These are phyloP conservation scores for Rauvolfia tetraphylla DNA, from an alignment of 257 asterid species.

Conservation along the genomic window DNA sequence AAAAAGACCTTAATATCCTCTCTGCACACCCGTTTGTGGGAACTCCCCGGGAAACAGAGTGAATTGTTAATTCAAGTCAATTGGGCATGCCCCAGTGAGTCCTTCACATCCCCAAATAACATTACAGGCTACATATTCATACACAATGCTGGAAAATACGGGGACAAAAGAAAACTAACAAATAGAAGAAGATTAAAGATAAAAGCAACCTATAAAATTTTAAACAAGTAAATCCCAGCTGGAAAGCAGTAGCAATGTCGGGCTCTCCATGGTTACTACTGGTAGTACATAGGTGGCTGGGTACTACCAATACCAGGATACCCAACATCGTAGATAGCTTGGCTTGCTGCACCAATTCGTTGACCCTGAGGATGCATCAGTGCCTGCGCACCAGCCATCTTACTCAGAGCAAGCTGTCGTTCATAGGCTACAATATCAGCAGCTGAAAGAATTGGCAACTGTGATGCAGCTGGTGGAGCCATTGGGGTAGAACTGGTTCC, in stretches of 20 bases:
- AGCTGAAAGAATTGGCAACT: constrained; percentile 49
- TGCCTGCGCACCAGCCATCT: constrained; percentile 56
- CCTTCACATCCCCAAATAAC: constrained; percentile 15
- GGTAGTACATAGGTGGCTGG: constrained; percentile 59
- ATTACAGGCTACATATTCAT: constrained; percentile 25
- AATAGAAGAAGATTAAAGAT: neutral
- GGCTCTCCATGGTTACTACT: constrained; percentile 19
- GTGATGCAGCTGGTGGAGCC: constrained; percentile 63
- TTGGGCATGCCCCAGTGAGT: neutral
- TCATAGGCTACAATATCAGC: constrained; percentile 61
- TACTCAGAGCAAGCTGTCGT: constrained; percentile 56
- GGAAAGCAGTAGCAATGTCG: neutral
- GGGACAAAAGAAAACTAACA: neutral
- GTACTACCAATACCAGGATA: constrained; percentile 39
- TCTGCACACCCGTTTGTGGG: neutral
- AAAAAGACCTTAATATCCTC: no score
- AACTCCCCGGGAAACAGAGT: neutral
- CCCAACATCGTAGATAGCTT: constrained; percentile 51
- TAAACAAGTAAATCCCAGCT: neutral
- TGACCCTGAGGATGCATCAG: constrained; percentile 68
- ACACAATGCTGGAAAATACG: constrained; percentile 11
- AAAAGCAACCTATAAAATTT: neutral
- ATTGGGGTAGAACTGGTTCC: constrained; percentile 73
- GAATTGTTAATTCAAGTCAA: neutral
- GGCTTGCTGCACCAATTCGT: constrained; percentile 50